Conservation (phyloP, 345 rosid species). For the Camelina laxa region DNA sequence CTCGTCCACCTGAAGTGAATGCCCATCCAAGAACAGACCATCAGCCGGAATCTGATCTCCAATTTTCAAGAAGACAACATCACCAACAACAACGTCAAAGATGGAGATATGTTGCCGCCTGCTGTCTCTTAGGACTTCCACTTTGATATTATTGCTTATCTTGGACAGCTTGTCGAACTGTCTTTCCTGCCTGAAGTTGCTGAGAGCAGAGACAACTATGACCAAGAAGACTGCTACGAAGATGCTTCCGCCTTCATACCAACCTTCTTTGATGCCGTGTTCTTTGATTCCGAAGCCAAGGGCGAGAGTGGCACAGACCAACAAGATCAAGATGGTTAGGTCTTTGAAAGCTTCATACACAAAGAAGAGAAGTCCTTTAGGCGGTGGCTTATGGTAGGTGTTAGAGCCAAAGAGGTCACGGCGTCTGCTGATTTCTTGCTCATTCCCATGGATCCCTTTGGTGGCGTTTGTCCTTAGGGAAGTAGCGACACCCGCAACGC, state of each 20-base stretch:
- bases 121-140: conserved; percentile 57
- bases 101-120: conserved; percentile 51
- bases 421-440: conserved; percentile 46
- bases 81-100: conserved; percentile 68
- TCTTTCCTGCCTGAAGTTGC: conserved; percentile 56
- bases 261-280: conserved; percentile 58
- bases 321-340: conserved; percentile 57
- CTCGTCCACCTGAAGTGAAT: conserved; percentile 56
- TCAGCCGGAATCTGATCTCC: conserved; percentile 73
- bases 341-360: conserved; percentile 68
- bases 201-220: conserved; percentile 53
- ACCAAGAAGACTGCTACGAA: conserved; percentile 58
- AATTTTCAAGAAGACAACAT: conserved; percentile 54
- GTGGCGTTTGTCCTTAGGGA: conserved; percentile 57
- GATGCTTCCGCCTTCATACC: conserved; percentile 73
- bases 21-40: conserved; percentile 56
- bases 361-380: conserved; percentile 60
- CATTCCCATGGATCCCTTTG: conserved; percentile 54
- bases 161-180: conserved; percentile 61
- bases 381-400: conserved; percentile 65
- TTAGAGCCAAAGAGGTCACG: conserved; percentile 58
- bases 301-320: conserved; percentile 56
- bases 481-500: conserved; percentile 58
- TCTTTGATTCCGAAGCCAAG: conserved; percentile 59
- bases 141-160: conserved; percentile 55